Base-by-base conservation (phyloP, 106 monocot species). In the Dendrobium catenatum region DNA sequence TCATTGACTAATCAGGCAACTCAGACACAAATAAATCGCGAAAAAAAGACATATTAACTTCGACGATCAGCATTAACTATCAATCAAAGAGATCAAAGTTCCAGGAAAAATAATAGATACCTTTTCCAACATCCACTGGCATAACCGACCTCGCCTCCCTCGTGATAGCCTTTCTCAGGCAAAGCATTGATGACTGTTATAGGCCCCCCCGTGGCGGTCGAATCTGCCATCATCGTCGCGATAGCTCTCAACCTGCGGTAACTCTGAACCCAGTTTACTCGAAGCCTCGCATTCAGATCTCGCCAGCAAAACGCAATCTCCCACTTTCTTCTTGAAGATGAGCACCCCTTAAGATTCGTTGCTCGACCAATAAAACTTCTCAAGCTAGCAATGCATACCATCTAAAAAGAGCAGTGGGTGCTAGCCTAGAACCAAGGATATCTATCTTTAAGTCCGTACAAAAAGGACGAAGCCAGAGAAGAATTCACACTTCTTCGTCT, bases 331-430 rank as follows among this genome's bases (percentile, higher is more conserved):
- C 68, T 27, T 27, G 68, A 68, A 68, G 27, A 68, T n/a, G 68
- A 68, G 7, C n/a, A 68, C 9, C 68, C 3, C 24, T 6, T 10
- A 4, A 68, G 68, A 26, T 68, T 27, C 29, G 68, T 5, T 29
- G 68, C 27, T 68, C 68, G 68, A 68, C 18, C 22, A 68, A 9
- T 10, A 68, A 68, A 68, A 68, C 26, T 68, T 68, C 68, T 68
- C 27, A 68, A 27, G 9, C 68, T 68, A 68, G 68, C 68, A 68
- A 68, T 27, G 68, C 68, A 68, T 68, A 68, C 68, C 68, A 68
- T 68, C 68, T 68, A 68, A 9, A 0, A 9, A 22, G 26, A 24
- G 2, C 26, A 27, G 6, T 68, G 9, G 9, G 26, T n/a, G 2
- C 27, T 68, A 9, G 68, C 68, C 26, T 68, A 68, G 26, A 68